Percentiles rank a stretch among this genome's conserved stretches.
Conservation (phyloP, 257 asterid species). For the Nicotiana undulata region DNA sequence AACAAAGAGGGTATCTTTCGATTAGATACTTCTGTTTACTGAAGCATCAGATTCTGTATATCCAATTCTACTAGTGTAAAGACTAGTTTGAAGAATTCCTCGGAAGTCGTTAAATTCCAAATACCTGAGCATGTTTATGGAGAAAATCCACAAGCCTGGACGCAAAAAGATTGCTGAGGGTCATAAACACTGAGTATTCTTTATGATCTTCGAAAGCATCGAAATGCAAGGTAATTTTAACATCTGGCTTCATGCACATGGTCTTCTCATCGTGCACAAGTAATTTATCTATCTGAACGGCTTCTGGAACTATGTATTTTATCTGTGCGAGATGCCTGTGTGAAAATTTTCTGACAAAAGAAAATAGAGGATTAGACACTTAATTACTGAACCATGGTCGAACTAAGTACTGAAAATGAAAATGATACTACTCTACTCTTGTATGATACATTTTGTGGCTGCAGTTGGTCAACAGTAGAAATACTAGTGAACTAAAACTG, state of each 20-base stretch:
- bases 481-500: background rate
- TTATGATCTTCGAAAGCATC: constrained; percentile 53
- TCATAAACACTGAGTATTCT: constrained; percentile 50
- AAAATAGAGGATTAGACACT: background rate
- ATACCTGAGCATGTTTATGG: constrained; percentile 51
- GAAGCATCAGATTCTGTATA: background rate
- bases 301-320: constrained; percentile 70
- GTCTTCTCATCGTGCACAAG: constrained; percentile 58
- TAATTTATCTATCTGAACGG: constrained; percentile 60
- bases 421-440: background rate
- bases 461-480: background rate
- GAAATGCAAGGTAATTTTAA: constrained; percentile 41
- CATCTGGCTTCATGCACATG: constrained; percentile 62
- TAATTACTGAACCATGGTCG: background rate
- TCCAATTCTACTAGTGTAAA: background rate
- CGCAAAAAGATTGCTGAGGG: constrained; percentile 57
- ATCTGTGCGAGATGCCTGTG: constrained; percentile 69
- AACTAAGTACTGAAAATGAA: background rate
- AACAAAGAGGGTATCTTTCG: background rate
- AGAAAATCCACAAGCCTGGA: constrained; percentile 49
- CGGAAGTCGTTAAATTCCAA: background rate
- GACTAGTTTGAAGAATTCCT: background rate
- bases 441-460: background rate
- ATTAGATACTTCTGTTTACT: background rate
- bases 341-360: constrained; percentile 45